Conservation (phyloP, 441 rosid genomes). For the Corymbia calophylla region DNA sequence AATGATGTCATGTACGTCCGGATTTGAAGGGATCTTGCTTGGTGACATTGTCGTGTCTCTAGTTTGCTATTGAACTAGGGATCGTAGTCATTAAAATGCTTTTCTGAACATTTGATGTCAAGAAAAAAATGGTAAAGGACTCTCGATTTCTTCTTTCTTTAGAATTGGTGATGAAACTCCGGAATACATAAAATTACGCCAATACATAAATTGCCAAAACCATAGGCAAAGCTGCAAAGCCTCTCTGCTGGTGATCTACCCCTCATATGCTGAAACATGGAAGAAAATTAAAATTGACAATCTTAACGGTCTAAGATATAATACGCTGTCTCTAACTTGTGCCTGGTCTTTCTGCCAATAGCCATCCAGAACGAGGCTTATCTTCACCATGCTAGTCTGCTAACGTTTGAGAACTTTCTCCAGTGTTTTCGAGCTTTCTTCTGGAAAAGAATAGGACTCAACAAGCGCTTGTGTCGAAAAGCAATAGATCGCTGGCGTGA, state of each 20-base stretch:
- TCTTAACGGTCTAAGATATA: not conserved
- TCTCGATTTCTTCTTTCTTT: not conserved
- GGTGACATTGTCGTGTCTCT: not conserved
- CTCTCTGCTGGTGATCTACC: not conserved
- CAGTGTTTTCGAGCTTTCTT: slow-evolving; percentile 24
- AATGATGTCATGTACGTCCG: not conserved
- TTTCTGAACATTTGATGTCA: not conserved
- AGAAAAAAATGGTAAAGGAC: too few relatives aligned
- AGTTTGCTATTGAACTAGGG: too few relatives aligned
- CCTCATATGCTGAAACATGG: not conserved
- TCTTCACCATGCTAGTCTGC: not conserved
- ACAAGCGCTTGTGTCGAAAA: slow-evolving; percentile 37
- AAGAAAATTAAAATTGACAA: not conserved
- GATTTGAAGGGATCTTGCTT: not conserved
- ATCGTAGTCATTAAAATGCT: too few relatives aligned
- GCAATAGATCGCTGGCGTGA: slow-evolving; percentile 7
- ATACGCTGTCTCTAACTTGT: not conserved
- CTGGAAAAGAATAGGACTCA: slow-evolving; percentile 47
- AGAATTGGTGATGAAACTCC: not conserved
- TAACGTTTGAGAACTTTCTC: not conserved
- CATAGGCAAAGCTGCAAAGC: not conserved
- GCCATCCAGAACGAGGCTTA: too few relatives aligned
- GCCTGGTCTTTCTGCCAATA: not conserved
- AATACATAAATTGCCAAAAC: not conserved
- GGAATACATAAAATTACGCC: not conserved